Evolutionary conservation across 2,329 filamentous ascomycete genomes (phyloP), one percentile per base, ranked within the genome.

Genomic region (Pyrenochaeta sp.): DNA sequence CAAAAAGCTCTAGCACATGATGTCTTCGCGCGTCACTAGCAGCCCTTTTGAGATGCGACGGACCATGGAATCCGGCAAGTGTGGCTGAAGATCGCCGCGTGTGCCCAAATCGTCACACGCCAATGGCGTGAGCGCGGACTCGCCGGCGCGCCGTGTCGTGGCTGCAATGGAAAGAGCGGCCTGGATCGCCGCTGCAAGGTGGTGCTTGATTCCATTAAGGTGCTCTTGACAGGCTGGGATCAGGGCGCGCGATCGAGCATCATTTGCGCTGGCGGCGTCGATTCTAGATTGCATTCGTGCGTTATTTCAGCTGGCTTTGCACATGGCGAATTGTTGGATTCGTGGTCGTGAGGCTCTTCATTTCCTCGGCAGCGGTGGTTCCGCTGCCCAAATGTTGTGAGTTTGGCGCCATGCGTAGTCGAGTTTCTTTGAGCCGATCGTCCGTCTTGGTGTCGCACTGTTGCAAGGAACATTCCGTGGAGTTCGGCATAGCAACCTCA

Each of bases 1-100:
- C 39, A 24, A 35, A 32, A 34, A 47, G 15, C 15, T 34, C 48
- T 46, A 53, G 27, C 23, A 42, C 40, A 41, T 41, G 41, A 51
- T 52, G 44, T 43, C 34, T 44, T 30, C 23, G 34, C 37, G 52
- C 43, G 47, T 52, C 51, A 48, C 51, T 48, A 51, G 41, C 13
- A 21, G 27, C 24, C 21, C 34, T 27, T 31, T 30, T 24, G 27
- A 21, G 44, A 38, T 30, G 39, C 27, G 14, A 13, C 15, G 32
- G 27, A 38, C 48, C 18, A 49, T 35, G 43, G 36, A 35, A 24
- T 8, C 7, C n/a, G 3, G 34, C 34, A 24, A 35, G 41, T 53
- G 51, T 53, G 51, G 51, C 50, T 56, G 42, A 43, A 24, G 51
- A 52, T 51, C 42, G 41, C 24, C 34, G 31, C 24, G 14, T 32